phyloP scores from a whole-genome alignment of 805 yeast genomes.

The Blastobotrys attinorum region DNA sequence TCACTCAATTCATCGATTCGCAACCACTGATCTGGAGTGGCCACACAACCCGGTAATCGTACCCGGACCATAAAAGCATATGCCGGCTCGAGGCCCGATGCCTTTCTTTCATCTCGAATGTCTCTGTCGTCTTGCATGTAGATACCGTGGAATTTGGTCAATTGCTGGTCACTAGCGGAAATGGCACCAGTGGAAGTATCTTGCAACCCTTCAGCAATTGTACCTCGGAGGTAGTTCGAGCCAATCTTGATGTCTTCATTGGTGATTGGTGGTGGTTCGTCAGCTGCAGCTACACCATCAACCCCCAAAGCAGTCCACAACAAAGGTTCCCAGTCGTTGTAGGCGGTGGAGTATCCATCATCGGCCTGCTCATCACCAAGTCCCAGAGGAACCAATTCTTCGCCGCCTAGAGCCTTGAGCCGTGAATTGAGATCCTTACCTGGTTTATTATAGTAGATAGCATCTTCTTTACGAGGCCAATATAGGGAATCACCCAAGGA shows the following conservation, averaged over 20 bases:
- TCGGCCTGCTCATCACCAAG: conserved; percentile 97
- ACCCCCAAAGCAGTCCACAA: conserved; percentile 89
- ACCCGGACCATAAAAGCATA: conserved; percentile 96
- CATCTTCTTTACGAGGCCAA: conserved; percentile 97
- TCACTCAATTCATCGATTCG: conserved; percentile 73
- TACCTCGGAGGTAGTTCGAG: conserved; percentile 85
- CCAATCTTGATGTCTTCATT: conserved; percentile 91
- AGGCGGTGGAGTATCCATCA: conserved; percentile 92
- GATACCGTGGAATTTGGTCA: conserved; percentile 96
- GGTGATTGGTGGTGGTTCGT: conserved; percentile 89
- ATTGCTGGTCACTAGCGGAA: conserved; percentile 82
- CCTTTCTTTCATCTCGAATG: conserved; percentile 83
- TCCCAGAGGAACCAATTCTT: conserved; percentile 65
- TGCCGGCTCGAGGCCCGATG: conserved; percentile 90
- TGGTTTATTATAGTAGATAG: conserved; percentile 90
- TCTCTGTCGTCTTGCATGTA: conserved; percentile 99
- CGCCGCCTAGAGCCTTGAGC: conserved; percentile 64
- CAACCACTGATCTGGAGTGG: conserved; percentile 85
- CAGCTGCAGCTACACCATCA: conserved; percentile 68
- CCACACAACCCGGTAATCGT: conserved; percentile 87
- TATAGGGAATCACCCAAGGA: conserved; percentile 79
- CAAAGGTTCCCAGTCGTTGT: conserved; percentile 73
- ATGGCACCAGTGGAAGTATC: conserved; percentile 88
- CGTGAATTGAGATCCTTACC: conserved; percentile 62
- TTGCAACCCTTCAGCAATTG: conserved; percentile 75